Percentiles rank a stretch among this genome's conserved stretches.
phyloP scores from a whole-genome alignment of 2,329 filamentous ascomycete species.

The Blastomyces silverae region DNA sequence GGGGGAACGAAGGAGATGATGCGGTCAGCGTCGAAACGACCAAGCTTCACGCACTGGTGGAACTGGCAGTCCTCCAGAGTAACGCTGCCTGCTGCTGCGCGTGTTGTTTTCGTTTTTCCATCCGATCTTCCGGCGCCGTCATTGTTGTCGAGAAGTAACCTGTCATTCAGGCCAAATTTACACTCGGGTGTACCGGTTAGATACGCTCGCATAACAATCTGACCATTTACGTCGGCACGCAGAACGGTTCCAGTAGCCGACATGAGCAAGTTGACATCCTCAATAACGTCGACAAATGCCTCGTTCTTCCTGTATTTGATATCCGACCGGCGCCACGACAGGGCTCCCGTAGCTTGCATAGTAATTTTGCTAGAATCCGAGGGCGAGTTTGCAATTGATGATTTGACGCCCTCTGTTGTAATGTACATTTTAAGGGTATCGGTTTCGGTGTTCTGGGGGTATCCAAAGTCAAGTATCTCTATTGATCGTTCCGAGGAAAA shows the following conservation, averaged over 20 bases:
- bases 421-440: conserved; percentile 99
- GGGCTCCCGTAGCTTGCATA: conserved; percentile 95
- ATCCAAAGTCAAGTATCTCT: conserved; percentile 99
- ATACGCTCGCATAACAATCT: conserved; percentile 98
- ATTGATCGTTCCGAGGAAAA: conserved; percentile 16
- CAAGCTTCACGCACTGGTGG: conserved; percentile 96
- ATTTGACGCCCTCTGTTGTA: conserved; percentile 97
- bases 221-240: conserved; percentile 90
- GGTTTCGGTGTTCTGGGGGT: conserved; percentile 97
- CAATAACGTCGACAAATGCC: conserved; percentile 97
- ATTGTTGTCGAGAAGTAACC: conserved; percentile 78
- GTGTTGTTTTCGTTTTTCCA: conserved; percentile 75
- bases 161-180: conserved; percentile 97
- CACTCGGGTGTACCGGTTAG: conserved; percentile 94
- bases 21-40: conserved; percentile 91
- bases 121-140: conserved; percentile 45
- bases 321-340: conserved; percentile 94
- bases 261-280: conserved; percentile 98
- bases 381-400: conserved; percentile 56
- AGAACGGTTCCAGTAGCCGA: conserved; percentile 94
- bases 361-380: conserved; percentile 97
- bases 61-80: conserved; percentile 98
- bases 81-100: conserved; percentile 89
- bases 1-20: conserved; percentile 97
- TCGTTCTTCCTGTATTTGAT: conserved; percentile 99